phyloP scores from a whole-genome alignment of 75 land plant species.

The Adiantum capillusveneris region DNA sequence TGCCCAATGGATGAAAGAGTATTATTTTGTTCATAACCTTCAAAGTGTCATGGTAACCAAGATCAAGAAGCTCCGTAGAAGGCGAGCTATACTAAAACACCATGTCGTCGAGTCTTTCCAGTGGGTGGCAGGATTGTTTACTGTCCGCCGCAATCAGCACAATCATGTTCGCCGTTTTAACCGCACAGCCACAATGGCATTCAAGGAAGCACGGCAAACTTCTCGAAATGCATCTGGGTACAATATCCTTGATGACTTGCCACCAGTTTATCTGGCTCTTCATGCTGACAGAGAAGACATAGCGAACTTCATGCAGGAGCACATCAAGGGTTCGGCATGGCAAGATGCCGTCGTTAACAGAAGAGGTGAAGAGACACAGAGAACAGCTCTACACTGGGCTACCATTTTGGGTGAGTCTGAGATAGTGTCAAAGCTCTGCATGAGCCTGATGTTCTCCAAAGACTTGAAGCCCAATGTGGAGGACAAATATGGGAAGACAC shows the following conservation, averaged over 20 bases:
- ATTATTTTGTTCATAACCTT: constrained; percentile 1
- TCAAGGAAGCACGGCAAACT: too few relatives aligned
- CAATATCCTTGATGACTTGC: neutral
- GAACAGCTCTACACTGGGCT: constrained; percentile 11
- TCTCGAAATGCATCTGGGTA: too few relatives aligned
- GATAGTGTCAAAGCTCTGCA: constrained; percentile 5
- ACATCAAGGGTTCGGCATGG: neutral
- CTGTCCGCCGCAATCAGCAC: too few relatives aligned
- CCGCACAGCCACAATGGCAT: too few relatives aligned
- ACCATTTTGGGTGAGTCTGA: neutral
- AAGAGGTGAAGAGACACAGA: neutral
- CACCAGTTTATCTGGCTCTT: neutral
- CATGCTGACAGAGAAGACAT: constrained; percentile 4
- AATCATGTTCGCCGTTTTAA: too few relatives aligned
- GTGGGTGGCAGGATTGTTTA: too few relatives aligned
- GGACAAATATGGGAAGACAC: neutral
- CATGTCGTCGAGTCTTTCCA: too few relatives aligned
- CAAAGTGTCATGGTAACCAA: neutral
- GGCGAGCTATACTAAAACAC: too few relatives aligned
- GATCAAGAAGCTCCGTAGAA: too few relatives aligned
- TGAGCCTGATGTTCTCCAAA: neutral
- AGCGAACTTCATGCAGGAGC: constrained; percentile 3
- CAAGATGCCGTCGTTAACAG: neutral
- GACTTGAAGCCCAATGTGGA: neutral
- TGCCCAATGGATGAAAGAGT: neutral